A percentile compares a stretch with the other conserved stretches of the same genome.
Conservation (phyloP, 305 asterid genomes). For the Withania somnifera region DNA sequence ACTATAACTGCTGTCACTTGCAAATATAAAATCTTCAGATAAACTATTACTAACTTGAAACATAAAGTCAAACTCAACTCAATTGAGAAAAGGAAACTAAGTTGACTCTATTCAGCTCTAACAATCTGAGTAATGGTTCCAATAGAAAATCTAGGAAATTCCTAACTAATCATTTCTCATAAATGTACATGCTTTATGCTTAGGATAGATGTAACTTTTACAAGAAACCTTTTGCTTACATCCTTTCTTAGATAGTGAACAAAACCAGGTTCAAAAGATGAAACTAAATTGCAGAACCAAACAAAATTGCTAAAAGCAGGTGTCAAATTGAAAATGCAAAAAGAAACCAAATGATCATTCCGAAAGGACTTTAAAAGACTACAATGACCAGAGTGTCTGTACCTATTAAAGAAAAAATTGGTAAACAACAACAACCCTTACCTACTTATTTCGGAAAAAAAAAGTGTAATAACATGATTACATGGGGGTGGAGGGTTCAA, state of each 20-base stretch:
- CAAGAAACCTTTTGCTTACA: neutral
- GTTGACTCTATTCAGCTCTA: neutral
- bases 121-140: neutral
- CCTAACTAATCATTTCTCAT: neutral
- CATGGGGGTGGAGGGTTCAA: neutral
- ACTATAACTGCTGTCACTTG: neutral
- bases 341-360: neutral
- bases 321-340: neutral
- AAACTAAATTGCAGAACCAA: neutral
- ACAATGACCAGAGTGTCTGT: neutral
- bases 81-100: neutral
- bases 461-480: neutral
- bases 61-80: neutral
- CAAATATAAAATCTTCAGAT: neutral
- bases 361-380: neutral
- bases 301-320: neutral
- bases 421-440: neutral
- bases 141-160: neutral
- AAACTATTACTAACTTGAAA: neutral
- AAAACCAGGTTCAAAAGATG: neutral
- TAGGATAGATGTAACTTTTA: neutral
- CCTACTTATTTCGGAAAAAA: neutral
- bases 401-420: neutral
- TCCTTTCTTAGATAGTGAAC: neutral
- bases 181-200: neutral